A percentile compares a stretch with the other conserved stretches of the same genome.
Conservation (phyloP, 805 yeast species). For the Cyberlindnera samutprakarnensis region DNA sequence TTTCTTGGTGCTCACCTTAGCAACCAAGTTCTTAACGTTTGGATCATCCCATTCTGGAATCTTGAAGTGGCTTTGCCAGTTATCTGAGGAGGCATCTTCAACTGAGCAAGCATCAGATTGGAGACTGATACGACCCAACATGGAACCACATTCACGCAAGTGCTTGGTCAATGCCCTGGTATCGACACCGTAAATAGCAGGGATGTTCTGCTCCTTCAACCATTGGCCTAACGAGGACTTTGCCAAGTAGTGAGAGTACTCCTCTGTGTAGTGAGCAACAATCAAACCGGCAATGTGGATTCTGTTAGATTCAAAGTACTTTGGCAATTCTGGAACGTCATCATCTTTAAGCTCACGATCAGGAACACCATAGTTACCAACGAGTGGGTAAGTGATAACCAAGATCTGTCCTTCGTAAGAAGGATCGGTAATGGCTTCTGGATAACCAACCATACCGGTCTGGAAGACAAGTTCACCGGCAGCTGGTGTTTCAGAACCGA, state of each 20-base stretch:
- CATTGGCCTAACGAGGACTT: slow-evolving; percentile 86
- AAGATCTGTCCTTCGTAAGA: slow-evolving; percentile 96
- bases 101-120: slow-evolving; percentile 35
- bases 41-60: slow-evolving; percentile 92
- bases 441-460: slow-evolving; percentile 99
- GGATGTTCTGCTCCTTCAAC: slow-evolving; percentile 86
- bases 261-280: slow-evolving; percentile 94
- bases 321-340: slow-evolving; percentile 67
- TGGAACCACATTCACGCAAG: slow-evolving; percentile 88
- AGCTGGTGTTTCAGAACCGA: slow-evolving; percentile 82
- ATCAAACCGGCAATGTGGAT: slow-evolving; percentile 97
- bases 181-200: slow-evolving; percentile 97
- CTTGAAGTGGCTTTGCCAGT: slow-evolving; percentile 60
- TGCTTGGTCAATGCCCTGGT: slow-evolving; percentile 92
- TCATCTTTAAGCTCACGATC: slow-evolving; percentile 75
- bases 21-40: slow-evolving; percentile 84
- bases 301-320: slow-evolving; percentile 84
- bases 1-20: slow-evolving; percentile 73
- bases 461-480: slow-evolving; percentile 99
- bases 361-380: slow-evolving; percentile 99
- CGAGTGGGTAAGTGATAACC: slow-evolving; percentile 93
- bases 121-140: slow-evolving; percentile 79
- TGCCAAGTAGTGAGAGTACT: slow-evolving; percentile 91
- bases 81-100: slow-evolving; percentile 25
- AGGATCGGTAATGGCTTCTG: slow-evolving; percentile 96